Evolutionary conservation across 805 yeast species (phyloP).

Genomic region (Yarrowia hollandica): DNA sequence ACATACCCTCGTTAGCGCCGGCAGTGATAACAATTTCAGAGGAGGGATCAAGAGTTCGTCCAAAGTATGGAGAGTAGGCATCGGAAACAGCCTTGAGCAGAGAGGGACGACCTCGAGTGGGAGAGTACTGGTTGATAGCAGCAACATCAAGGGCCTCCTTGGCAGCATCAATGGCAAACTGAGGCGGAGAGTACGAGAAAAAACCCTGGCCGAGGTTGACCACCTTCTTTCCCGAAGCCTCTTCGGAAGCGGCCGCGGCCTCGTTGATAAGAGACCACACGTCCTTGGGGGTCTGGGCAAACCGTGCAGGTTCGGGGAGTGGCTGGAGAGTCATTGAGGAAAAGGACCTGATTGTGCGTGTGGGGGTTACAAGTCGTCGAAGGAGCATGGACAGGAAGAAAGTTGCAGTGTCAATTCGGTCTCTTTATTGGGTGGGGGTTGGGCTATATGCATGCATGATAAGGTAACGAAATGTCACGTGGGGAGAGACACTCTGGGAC

Average conservation of each 20-base stretch:
- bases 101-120: conserved; percentile 80
- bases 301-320: conserved; percentile 30
- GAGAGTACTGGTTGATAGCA: conserved; percentile 87
- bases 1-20: conserved; percentile 96
- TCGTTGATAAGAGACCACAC: conserved; percentile 96
- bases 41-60: conserved; percentile 53
- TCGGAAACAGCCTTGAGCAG: conserved; percentile 68
- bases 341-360: background rate
- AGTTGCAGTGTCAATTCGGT: background rate
- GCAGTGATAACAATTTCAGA: conserved; percentile 79
- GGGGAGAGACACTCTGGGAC: background rate
- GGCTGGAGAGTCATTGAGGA: conserved; percentile 29
- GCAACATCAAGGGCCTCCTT: conserved; percentile 71
- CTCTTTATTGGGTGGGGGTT: conserved; percentile 21
- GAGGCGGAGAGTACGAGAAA: conserved; percentile 93
- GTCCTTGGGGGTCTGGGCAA: conserved; percentile 62
- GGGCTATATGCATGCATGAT: conserved; percentile 24
- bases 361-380: conserved; percentile 6
- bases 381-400: conserved; percentile 7
- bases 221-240: conserved; percentile 68
- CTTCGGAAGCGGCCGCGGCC: conserved; percentile 82
- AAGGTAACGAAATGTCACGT: conserved; percentile 28
- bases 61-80: conserved; percentile 69
- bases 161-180: conserved; percentile 85
- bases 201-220: conserved; percentile 96